Evolutionary conservation across 441 rosid genomes (phyloP).

Genomic region (Corymbia calophylla): DNA sequence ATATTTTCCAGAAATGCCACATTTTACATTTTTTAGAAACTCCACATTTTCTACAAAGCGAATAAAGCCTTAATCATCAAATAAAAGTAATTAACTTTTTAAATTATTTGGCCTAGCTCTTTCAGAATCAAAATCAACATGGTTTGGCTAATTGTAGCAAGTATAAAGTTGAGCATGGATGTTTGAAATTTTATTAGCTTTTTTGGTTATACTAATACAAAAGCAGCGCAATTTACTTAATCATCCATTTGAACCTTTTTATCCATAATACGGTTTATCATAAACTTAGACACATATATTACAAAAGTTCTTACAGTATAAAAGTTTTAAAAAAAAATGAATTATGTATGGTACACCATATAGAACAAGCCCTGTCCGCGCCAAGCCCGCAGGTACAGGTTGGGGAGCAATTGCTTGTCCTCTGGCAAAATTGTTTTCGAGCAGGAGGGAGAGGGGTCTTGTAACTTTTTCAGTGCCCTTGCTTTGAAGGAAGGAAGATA

Average conservation of each 20-base stretch:
- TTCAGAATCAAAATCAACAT: neutral
- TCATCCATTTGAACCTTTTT: too few relatives aligned
- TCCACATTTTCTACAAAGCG: too few relatives aligned
- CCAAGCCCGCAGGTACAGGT: conserved; percentile 68
- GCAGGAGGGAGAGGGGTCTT: conserved; percentile 93
- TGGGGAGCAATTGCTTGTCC: conserved; percentile 86
- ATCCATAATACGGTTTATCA: too few relatives aligned
- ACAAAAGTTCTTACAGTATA: too few relatives aligned
- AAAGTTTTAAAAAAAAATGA: too few relatives aligned
- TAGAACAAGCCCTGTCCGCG: conserved; percentile 31
- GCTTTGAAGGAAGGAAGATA: conserved; percentile 71
- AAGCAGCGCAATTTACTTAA: neutral
- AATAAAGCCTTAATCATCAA: neutral
- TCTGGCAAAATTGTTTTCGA: conserved; percentile 92
- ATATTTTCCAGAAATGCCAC: too few relatives aligned
- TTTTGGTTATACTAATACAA: neutral
- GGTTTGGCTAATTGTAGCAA: neutral
- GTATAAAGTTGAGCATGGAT: neutral
- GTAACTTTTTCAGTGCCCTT: conserved; percentile 71
- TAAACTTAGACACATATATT: too few relatives aligned
- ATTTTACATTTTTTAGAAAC: too few relatives aligned
- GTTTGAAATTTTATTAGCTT: neutral
- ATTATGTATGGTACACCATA: too few relatives aligned
- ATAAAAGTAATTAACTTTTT: neutral
- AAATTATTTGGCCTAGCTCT: too few relatives aligned